Percentiles rank a stretch among this genome's conserved stretches.
Conservation (phyloP, 2,329 filamentous ascomycete genomes). For the Chalaropsis thielavioides region DNA sequence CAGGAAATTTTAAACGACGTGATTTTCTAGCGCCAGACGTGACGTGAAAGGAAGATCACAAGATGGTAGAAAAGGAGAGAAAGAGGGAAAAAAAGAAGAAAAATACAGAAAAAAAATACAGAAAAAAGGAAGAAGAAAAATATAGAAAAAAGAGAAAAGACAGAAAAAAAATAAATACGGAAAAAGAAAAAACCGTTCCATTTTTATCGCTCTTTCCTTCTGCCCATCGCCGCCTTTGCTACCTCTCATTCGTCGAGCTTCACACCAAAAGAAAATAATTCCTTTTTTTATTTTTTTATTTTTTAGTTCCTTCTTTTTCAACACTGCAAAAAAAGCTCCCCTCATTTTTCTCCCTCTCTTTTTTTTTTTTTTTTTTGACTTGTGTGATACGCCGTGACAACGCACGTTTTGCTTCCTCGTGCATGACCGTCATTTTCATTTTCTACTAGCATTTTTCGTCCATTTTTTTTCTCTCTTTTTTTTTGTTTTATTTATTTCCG, state of each 20-base stretch:
- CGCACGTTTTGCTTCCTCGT: not conserved
- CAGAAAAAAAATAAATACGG: not conserved
- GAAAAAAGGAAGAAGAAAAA: not conserved
- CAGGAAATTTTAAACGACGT: not conserved
- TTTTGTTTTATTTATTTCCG: slow-evolving; percentile 1
- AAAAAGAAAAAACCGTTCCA: not conserved
- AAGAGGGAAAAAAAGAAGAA: not conserved
- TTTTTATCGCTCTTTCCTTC: not conserved
- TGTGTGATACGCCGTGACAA: not conserved
- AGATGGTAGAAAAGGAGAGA: not conserved
- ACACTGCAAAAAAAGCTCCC: not conserved
- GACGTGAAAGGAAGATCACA: slow-evolving; percentile 2
- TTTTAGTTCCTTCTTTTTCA: not conserved
- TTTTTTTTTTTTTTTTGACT: not conserved
- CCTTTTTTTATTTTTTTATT: not conserved
- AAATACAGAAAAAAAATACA: not conserved
- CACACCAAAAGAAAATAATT: not conserved
- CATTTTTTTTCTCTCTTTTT: not conserved
- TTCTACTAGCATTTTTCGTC: not conserved
- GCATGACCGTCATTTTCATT: not conserved
- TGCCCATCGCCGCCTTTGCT: not conserved
- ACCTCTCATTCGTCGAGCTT: not conserved
- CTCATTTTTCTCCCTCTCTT: not conserved
- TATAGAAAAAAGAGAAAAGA: not conserved
- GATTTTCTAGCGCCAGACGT: not conserved